These are phyloP conservation scores for Penicillium sp. DNA, from an alignment of 2,329 filamentous ascomycete species.

Conservation along the genomic window DNA sequence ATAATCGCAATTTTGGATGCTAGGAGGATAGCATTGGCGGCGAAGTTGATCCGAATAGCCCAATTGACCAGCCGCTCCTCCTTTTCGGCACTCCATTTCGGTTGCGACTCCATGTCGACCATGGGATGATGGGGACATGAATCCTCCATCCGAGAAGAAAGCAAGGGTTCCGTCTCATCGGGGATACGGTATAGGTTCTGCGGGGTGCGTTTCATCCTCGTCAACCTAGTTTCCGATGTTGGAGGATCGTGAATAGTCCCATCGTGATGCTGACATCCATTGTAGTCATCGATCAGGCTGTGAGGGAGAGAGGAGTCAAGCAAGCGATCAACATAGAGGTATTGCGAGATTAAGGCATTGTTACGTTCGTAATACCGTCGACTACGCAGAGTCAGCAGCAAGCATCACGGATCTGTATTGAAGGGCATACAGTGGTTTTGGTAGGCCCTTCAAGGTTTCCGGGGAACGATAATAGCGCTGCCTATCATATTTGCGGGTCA, in stretches of 20 bases:
- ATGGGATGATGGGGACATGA: slow-evolving; percentile 21
- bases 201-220: slow-evolving; percentile 64
- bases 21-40: slow-evolving; percentile 69
- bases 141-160: slow-evolving; percentile 52
- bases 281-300: slow-evolving; percentile 82
- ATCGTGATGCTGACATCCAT: slow-evolving; percentile 27
- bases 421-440: slow-evolving; percentile 57
- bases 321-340: slow-evolving; percentile 85
- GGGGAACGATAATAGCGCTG: slow-evolving; percentile 79
- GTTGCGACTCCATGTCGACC: slow-evolving; percentile 44
- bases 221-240: slow-evolving; percentile 1
- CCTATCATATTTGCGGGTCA: slow-evolving; percentile 28
- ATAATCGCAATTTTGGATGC: slow-evolving; percentile 72
- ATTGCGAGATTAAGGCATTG: slow-evolving; percentile 84
- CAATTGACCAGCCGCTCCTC: slow-evolving; percentile 70
- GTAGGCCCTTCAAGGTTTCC: slow-evolving; percentile 65
- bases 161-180: slow-evolving; percentile 30
- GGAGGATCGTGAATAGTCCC: background rate
- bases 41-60: slow-evolving; percentile 80
- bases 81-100: slow-evolving; percentile 52
- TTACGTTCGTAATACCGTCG: slow-evolving; percentile 83
- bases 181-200: slow-evolving; percentile 74
- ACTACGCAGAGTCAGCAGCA: slow-evolving; percentile 32
- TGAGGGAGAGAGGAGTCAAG: slow-evolving; percentile 90
- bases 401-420: background rate